These are phyloP conservation scores for Lophiotrema nucula DNA, from an alignment of 495 filamentous ascomycete species.

Conservation along the genomic window DNA sequence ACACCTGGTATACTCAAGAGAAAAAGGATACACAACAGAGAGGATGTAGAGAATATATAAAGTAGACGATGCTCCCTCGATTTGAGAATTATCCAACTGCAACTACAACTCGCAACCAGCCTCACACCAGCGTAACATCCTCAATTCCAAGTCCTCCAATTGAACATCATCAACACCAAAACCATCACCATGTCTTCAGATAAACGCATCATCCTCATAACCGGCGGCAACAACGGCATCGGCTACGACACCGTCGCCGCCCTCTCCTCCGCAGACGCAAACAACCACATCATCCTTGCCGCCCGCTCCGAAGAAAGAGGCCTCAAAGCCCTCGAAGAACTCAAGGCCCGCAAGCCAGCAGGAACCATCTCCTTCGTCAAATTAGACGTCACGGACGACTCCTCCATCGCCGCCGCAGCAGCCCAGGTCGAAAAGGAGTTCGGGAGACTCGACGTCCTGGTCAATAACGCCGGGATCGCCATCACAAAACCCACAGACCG, in stretches of 20 bases:
- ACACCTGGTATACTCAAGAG: no score
- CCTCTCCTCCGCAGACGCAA: constrained; percentile 32
- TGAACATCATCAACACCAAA: no score
- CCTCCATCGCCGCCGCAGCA: constrained; percentile 30
- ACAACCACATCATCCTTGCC: constrained; percentile 43
- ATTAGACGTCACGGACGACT: constrained; percentile 35
- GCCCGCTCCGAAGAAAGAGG: constrained; percentile 39
- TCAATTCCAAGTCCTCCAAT: no score
- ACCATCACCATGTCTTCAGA: constrained; percentile 18
- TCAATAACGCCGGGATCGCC: constrained; percentile 33
- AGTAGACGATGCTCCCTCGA: no score
- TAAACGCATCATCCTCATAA: constrained; percentile 22
- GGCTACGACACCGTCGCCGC: constrained; percentile 40
- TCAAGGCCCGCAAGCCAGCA: constrained; percentile 31
- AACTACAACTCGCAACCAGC: no score
- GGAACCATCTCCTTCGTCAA: constrained; percentile 30
- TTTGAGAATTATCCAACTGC: no score
- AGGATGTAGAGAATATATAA: no score
- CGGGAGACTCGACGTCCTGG: constrained; percentile 30
- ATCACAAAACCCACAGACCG: constrained; percentile 1
- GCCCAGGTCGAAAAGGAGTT: constrained; percentile 17
- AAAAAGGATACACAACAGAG: no score
- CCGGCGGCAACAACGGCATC: constrained; percentile 43
- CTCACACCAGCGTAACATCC: no score
- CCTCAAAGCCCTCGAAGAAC: constrained; percentile 34